These are phyloP conservation scores for Leishmania tarentolae DNA, from an alignment of 208 protist genomes.

Conservation along the genomic window DNA sequence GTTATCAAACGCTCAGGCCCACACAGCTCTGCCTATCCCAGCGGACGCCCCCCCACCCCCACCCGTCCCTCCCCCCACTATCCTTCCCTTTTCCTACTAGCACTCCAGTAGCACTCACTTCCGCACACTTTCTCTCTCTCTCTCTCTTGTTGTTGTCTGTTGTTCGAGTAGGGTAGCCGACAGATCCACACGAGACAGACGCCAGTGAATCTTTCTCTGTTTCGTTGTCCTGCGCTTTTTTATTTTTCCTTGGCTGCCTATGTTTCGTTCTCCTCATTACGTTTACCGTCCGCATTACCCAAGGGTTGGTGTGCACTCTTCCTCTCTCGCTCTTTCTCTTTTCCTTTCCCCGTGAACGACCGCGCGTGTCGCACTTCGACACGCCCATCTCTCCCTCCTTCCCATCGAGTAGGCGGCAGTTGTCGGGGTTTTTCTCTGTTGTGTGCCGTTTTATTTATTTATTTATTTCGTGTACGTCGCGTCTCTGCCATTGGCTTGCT, in stretches of 20 bases:
- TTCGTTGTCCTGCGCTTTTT: not conserved
- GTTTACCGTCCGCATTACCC: not conserved
- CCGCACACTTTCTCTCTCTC: conserved; percentile 3
- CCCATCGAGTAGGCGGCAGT: not conserved
- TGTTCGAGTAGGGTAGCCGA: not conserved
- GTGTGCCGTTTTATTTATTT: not conserved
- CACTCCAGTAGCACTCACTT: not conserved
- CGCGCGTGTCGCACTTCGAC: not conserved
- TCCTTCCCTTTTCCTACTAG: not conserved
- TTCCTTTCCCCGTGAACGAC: not conserved
- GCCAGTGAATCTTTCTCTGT: not conserved
- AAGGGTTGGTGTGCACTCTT: not conserved
- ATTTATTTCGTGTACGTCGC: no score
- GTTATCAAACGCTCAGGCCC: not conserved
- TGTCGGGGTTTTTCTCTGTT: not conserved
- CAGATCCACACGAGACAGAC: not conserved
- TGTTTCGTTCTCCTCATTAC: not conserved
- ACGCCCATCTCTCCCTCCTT: not conserved
- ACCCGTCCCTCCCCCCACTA: not conserved
- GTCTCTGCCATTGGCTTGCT: no score
- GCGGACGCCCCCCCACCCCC: no score
- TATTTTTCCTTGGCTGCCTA: no score
- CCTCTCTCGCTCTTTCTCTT: not conserved
- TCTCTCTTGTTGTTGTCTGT: not conserved
- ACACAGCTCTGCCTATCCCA: not conserved